phyloP scores from a whole-genome alignment of 345 rosid genomes.

The Passiflora organensis region DNA sequence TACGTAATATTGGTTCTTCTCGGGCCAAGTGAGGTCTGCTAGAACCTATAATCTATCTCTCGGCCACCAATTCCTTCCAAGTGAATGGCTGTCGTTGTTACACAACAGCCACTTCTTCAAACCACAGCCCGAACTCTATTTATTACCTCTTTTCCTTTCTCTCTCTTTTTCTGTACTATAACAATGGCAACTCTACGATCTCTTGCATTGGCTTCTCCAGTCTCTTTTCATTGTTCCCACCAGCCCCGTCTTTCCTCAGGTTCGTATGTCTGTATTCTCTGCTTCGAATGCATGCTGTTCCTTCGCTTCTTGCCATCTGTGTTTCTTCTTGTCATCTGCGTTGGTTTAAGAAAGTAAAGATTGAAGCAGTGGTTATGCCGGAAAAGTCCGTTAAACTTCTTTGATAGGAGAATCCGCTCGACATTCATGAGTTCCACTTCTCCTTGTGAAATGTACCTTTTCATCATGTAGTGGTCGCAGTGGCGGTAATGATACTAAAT shows the following conservation, averaged over 20 bases:
- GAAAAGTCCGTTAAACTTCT: no score
- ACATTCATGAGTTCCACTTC: no score
- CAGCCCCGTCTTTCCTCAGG: slow-evolving; percentile 35
- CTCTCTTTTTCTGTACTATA: background rate
- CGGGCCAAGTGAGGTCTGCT: no score
- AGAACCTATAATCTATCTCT: no score
- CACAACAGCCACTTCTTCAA: slow-evolving; percentile 21
- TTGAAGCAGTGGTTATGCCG: no score
- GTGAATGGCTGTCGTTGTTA: slow-evolving; percentile 32
- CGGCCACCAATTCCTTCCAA: slow-evolving; percentile 6
- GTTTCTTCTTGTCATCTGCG: background rate
- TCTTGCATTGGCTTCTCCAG: slow-evolving; percentile 38
- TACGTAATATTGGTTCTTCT: no score
- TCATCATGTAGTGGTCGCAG: no score
- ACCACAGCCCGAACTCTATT: background rate
- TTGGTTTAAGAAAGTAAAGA: no score
- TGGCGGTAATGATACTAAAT: no score
- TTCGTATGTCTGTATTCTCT: slow-evolving; percentile 1
- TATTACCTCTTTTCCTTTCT: background rate
- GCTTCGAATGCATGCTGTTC: background rate
- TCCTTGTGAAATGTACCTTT: no score
- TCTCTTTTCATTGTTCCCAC: slow-evolving; percentile 24
- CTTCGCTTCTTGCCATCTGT: background rate
- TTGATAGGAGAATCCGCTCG: no score
- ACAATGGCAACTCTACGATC: slow-evolving; percentile 46